These are phyloP conservation scores for Apium graveolens DNA, from an alignment of 129 eudicot genomes.

Conservation along the genomic window DNA sequence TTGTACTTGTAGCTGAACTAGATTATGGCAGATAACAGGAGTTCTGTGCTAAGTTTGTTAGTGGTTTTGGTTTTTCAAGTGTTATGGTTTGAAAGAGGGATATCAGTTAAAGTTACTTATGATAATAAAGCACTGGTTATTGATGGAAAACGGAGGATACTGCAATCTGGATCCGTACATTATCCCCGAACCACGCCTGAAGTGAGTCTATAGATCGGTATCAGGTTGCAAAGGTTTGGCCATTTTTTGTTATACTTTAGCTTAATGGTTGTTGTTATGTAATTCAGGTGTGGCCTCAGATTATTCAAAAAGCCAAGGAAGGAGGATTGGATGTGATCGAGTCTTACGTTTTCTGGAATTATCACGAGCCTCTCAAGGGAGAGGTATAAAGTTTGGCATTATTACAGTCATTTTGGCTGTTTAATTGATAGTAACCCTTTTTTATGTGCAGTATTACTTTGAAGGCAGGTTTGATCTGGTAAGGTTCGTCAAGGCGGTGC, in stretches of 20 bases:
- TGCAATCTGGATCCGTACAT: constrained; percentile 78
- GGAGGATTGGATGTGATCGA: constrained; percentile 83
- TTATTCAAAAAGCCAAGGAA: constrained; percentile 59
- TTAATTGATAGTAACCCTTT: not conserved
- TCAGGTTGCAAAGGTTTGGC: not conserved
- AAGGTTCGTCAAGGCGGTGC: constrained; percentile 61
- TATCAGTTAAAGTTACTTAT: constrained; percentile 43
- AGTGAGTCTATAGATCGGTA: constrained; percentile 29
- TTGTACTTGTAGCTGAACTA: not conserved
- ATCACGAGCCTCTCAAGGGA: constrained; percentile 76
- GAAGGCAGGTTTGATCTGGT: constrained; percentile 73
- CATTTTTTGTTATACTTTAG: not conserved
- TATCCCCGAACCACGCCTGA: constrained; percentile 72
- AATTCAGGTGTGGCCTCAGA: constrained; percentile 64
- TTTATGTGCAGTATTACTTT: constrained; percentile 49
- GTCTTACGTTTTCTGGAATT: constrained; percentile 78
- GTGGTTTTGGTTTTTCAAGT: constrained; percentile 31
- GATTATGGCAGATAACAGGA: constrained; percentile 24
- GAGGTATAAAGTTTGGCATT: constrained; percentile 32
- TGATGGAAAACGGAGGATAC: constrained; percentile 63
- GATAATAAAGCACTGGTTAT: constrained; percentile 62
- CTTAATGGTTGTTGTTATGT: constrained; percentile 13
- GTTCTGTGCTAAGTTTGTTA: constrained; percentile 24
- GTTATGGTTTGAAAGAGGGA: constrained; percentile 26
- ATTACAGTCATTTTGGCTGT: not conserved